phyloP scores from a whole-genome alignment of 441 rosid species.

The Biscutella laevigata region DNA sequence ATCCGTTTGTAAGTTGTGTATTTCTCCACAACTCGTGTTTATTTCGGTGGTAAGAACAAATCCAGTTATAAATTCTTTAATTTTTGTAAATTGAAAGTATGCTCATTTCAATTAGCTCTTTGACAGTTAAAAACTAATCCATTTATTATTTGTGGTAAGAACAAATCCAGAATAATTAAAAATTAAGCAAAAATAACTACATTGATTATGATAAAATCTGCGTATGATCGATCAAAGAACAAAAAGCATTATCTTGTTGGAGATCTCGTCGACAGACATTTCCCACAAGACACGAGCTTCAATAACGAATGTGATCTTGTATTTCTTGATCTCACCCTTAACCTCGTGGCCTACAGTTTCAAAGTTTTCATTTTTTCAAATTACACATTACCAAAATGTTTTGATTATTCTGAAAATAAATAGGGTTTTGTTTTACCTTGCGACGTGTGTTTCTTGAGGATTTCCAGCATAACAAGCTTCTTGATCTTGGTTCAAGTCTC shows the following conservation, averaged over 20 bases:
- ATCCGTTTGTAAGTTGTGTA: too few species aligned
- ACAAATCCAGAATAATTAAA: background rate
- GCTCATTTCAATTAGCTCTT: too few species aligned
- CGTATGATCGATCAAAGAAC: slow-evolving; percentile 6
- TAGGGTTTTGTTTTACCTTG: slow-evolving; percentile 41
- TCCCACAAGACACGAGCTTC: slow-evolving; percentile 77
- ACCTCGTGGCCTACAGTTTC: slow-evolving; percentile 53
- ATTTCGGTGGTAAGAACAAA: too few species aligned
- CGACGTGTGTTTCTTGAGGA: slow-evolving; percentile 57
- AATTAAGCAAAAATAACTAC: slow-evolving; percentile 17
- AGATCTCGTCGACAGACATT: slow-evolving; percentile 65
- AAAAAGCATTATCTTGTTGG: slow-evolving; percentile 35
- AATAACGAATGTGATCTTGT: slow-evolving; percentile 43
- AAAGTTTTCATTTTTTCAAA: slow-evolving; percentile 1
- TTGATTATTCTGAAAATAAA: background rate
- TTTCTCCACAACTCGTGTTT: too few species aligned
- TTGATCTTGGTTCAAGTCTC: slow-evolving; percentile 85
- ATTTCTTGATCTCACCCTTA: slow-evolving; percentile 55
- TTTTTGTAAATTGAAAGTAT: too few species aligned
- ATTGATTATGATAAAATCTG: slow-evolving; percentile 16
- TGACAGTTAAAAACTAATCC: background rate
- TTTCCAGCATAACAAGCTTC: slow-evolving; percentile 93
- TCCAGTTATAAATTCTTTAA: too few species aligned
- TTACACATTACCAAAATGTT: background rate
- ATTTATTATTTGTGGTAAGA: slow-evolving; percentile 23